These are phyloP conservation scores for Arthromyces matolae DNA, from an alignment of 768 basidiomycete species.

Conservation along the genomic window DNA sequence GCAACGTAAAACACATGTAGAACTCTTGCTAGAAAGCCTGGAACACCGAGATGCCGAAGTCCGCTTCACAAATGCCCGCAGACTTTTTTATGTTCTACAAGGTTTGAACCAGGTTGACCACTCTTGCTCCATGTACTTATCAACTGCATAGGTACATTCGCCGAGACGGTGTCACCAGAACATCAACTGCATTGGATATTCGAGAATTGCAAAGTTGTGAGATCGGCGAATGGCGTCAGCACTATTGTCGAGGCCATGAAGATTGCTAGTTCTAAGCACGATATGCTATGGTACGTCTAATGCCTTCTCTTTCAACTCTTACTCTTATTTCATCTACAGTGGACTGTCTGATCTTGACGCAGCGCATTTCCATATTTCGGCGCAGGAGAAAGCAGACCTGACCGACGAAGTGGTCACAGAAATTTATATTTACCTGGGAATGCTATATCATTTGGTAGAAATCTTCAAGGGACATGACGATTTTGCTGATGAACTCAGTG, in stretches of 20 bases:
- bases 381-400: slow-evolving; percentile 69
- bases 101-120: slow-evolving; percentile 42
- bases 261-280: slow-evolving; percentile 84
- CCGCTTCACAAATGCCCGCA: slow-evolving; percentile 81
- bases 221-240: slow-evolving; percentile 78
- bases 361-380: slow-evolving; percentile 64
- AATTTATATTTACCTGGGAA: slow-evolving; percentile 88
- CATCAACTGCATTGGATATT: slow-evolving; percentile 96
- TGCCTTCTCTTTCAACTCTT: neutral
- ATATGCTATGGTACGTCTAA: slow-evolving; percentile 61
- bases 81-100: slow-evolving; percentile 89
- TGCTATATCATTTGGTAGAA: slow-evolving; percentile 94
- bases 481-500: slow-evolving; percentile 95
- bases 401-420: slow-evolving; percentile 91
- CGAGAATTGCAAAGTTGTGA: slow-evolving; percentile 86
- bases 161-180: slow-evolving; percentile 87
- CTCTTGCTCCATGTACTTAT: neutral
- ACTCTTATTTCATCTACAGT: slow-evolving; percentile 34
- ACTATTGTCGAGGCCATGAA: slow-evolving; percentile 86
- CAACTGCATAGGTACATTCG: slow-evolving; percentile 67
- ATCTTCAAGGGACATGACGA: slow-evolving; percentile 90
- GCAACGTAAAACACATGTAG: slow-evolving; percentile 69
- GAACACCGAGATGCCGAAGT: slow-evolving; percentile 84
- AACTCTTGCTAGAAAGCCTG: slow-evolving; percentile 78
- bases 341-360: slow-evolving; percentile 74